Percentiles rank a stretch among this genome's conserved stretches.
phyloP scores from a whole-genome alignment of 305 asterid genomes.

The Caryopteris hybrid region DNA sequence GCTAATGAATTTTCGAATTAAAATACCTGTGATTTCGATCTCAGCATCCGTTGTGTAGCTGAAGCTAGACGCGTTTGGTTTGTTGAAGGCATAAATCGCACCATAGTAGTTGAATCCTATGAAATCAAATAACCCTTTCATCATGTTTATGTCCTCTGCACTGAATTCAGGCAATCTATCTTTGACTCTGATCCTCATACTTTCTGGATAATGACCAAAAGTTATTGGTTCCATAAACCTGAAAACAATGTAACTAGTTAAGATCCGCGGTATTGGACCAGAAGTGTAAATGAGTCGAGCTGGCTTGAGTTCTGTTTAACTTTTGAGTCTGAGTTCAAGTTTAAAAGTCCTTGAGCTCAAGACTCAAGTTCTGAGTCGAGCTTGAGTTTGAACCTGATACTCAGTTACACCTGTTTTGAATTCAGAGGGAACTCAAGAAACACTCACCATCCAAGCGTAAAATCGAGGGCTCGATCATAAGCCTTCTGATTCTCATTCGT shows the following conservation, averaged over 20 bases:
- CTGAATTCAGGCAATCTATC: slow-evolving; percentile 40
- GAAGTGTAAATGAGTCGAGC: too few species aligned
- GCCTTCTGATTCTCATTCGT: slow-evolving; percentile 28
- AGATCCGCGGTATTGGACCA: too few species aligned
- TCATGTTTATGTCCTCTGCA: slow-evolving; percentile 23
- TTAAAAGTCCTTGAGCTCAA: too few species aligned
- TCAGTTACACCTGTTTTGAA: background rate
- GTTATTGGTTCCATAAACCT: slow-evolving; percentile 61
- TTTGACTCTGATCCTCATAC: slow-evolving; percentile 37
- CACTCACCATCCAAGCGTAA: slow-evolving; percentile 57
- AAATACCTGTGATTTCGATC: slow-evolving; percentile 30
- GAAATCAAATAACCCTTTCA: slow-evolving; percentile 46
- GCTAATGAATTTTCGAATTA: too few species aligned
- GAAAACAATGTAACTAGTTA: too few species aligned
- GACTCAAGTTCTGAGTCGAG: too few species aligned
- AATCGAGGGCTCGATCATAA: slow-evolving; percentile 48
- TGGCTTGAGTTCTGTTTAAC: too few species aligned
- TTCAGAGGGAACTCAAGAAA: background rate
- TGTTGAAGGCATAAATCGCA: slow-evolving; percentile 38
- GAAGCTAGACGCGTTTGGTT: slow-evolving; percentile 31
- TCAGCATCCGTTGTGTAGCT: slow-evolving; percentile 43
- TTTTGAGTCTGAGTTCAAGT: too few species aligned
- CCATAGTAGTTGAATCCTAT: slow-evolving; percentile 54
- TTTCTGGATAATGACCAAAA: slow-evolving; percentile 41
- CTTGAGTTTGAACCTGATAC: too few species aligned